These are phyloP conservation scores for Trichomonas gallinae DNA, from an alignment of 208 protist genomes.

Conservation along the genomic window DNA sequence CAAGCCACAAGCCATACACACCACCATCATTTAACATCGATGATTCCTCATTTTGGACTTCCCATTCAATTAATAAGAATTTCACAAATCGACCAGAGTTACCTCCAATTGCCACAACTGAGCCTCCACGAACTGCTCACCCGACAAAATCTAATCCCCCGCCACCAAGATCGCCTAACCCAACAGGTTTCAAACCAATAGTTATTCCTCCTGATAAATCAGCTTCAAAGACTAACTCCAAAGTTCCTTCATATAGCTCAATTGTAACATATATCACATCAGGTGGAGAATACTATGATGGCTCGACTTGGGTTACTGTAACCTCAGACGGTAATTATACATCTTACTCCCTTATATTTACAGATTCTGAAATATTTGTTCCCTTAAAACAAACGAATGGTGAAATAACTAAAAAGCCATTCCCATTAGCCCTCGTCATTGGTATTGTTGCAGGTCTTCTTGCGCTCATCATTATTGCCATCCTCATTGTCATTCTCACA, in stretches of 20 bases:
- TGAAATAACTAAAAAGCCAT: neutral
- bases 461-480: neutral
- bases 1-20: neutral
- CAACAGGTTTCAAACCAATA: too few species aligned
- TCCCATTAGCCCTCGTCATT: neutral
- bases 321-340: neutral
- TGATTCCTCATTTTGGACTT: neutral
- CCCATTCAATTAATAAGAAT: too few species aligned
- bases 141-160: too few species aligned
- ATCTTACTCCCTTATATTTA: neutral
- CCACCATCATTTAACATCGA: neutral
- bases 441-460: neutral
- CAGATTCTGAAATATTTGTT: neutral
- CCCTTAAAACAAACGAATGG: too few species aligned
- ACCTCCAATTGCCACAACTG: too few species aligned
- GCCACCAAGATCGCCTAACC: too few species aligned
- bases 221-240: neutral
- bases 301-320: neutral
- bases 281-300: neutral
- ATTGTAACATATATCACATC: neutral
- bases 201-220: too few species aligned
- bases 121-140: too few species aligned
- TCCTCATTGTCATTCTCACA: neutral
- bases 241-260: neutral
- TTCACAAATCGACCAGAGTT: too few species aligned